Base-by-base conservation (phyloP, 306 rosid species). In the Inga oerstediana region DNA sequence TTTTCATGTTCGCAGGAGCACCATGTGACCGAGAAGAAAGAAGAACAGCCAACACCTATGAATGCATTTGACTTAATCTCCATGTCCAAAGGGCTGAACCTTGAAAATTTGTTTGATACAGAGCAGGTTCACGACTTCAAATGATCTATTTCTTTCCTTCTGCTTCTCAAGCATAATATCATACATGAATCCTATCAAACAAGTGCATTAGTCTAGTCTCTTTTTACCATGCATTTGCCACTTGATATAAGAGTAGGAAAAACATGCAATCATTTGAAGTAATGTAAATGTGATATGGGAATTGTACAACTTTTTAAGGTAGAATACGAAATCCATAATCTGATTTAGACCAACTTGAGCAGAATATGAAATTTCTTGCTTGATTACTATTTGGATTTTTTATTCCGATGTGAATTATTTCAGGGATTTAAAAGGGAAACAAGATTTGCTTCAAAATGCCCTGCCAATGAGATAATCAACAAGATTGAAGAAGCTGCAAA, bases 401-500 rank as follows among this genome's bases (percentile, higher is more conserved):
- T 39, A 10, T 82, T 61, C 59, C 65, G 7, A 48, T 75, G 78
- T 51, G 48, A 10, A 59, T 85, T 69, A 39, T 41, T 78, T 65
- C 83, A 96, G 98, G 98, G 87, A 56, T 96, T 90, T 76, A 96
- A 96, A 90, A 92, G 93, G 88, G 99, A 96, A 88, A 96, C 99
- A 76, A 96, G 99, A 85, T 96, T 96, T 80, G 91, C 99, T 27
- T 96, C 98, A 3, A 92, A 85, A 85, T 86, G 97, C 73, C 72
- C 99, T 19, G 94, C 99, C 8, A 87, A 96, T 77, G 99, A 92
- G 88, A 96, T 96, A 82, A 89, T 96, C 83, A 85, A 75, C 87
- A 96, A 96, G 90, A 96, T 96, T 54, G 99, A 96, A 84, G 94
- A 94, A 86, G 99, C 99, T 73, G 99, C 97, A 73, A 96, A 92